Conservation (phyloP, 768 basidiomycete genomes). For the Boletus speciosus region DNA sequence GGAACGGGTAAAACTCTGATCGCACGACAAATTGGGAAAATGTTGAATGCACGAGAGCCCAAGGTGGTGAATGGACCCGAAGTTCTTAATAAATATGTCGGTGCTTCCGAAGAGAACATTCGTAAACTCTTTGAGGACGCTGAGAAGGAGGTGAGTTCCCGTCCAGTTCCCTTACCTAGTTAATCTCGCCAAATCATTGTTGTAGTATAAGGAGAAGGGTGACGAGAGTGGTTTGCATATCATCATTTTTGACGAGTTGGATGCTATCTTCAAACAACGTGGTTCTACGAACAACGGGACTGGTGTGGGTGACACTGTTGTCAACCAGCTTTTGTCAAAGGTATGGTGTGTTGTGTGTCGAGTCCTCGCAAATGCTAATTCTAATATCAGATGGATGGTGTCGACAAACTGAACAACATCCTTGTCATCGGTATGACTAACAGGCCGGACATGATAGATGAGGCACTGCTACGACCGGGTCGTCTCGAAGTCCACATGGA, state of each 20-base stretch:
- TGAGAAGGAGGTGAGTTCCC: conserved; percentile 76
- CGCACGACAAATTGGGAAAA: conserved; percentile 98
- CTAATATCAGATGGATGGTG: conserved; percentile 87
- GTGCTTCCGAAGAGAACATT: conserved; percentile 96
- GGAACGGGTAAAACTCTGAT: conserved; percentile 99
- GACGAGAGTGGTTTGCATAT: conserved; percentile 98
- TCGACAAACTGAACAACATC: conserved; percentile 97
- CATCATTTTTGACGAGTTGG: conserved; percentile 98
- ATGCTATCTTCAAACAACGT: conserved; percentile 98
- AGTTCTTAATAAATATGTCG: conserved; percentile 95
- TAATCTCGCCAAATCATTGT: not conserved
- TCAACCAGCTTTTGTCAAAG: conserved; percentile 98
- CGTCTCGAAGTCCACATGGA: conserved; percentile 99
- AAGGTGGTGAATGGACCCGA: conserved; percentile 99
- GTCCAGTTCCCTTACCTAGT: not conserved
- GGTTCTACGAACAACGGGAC: conserved; percentile 89
- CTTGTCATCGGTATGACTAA: conserved; percentile 99
- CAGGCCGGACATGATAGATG: conserved; percentile 97
- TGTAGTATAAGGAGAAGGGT: conserved; percentile 91
- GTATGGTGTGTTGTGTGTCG: conserved; percentile 33
- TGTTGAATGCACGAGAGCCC: conserved; percentile 96
- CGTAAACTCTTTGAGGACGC: conserved; percentile 98
- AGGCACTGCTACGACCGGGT: conserved; percentile 93
- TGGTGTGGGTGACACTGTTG: conserved; percentile 97
- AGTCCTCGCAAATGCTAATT: conserved; percentile 8